Percentiles rank a stretch among this genome's conserved stretches.
Evolutionary conservation across 176 grass and related monocot genomes (phyloP).

Genomic region (Carex scoparia): DNA sequence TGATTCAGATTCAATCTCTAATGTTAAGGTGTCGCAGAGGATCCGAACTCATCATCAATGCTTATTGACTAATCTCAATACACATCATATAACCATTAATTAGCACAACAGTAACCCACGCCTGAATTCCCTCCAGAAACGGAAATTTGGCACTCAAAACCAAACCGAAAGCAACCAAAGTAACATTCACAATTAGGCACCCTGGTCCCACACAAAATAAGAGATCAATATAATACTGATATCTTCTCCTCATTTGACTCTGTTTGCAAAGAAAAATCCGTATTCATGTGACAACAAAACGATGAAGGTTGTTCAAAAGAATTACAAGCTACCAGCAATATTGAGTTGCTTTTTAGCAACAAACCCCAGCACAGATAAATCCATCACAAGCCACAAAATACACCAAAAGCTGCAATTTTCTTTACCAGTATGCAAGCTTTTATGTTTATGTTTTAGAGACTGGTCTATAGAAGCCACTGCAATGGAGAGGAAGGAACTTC

Average conservation of each 20-base stretch:
- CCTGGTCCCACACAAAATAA: background rate
- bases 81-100: no score
- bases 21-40: no score
- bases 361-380: background rate
- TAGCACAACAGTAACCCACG: background rate
- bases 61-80: no score
- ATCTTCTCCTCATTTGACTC: background rate
- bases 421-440: background rate
- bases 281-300: background rate
- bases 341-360: background rate
- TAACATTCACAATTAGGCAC: background rate
- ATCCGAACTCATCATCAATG: no score
- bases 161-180: constrained; percentile 19
- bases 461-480: background rate
- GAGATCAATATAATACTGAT: background rate
- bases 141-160: background rate
- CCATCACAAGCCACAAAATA: background rate
- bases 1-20: no score
- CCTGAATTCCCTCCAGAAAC: background rate
- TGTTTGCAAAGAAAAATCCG: background rate
- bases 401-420: background rate
- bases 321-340: constrained; percentile 5
- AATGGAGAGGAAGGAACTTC: constrained; percentile 38
- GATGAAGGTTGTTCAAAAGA: constrained; percentile 8
- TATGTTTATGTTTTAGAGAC: constrained; percentile 8